Percentiles rank a stretch among this genome's conserved stretches.
Conservation (phyloP, 2,329 filamentous ascomycete species). For the Claviceps purpurea region DNA sequence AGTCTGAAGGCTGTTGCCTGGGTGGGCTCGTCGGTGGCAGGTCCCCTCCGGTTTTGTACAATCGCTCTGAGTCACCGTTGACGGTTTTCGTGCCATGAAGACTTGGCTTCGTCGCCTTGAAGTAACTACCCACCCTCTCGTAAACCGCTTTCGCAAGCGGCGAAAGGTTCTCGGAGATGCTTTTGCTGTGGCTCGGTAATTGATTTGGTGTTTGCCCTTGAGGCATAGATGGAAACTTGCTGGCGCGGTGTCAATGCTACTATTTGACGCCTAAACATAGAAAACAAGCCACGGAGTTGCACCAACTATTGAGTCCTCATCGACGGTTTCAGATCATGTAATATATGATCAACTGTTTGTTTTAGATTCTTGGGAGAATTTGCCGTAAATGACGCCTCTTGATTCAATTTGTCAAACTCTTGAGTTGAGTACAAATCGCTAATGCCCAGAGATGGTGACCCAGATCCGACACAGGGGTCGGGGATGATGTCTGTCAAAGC, state of each 20-base stretch:
- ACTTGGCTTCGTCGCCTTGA: conserved; percentile 24
- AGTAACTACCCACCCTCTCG: conserved; percentile 26
- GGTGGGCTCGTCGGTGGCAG: background rate
- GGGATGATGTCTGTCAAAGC: conserved; percentile 45
- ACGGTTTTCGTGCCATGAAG: conserved; percentile 17
- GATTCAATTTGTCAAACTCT: conserved; percentile 56
- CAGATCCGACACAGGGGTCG: conserved; percentile 46
- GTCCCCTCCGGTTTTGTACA: conserved; percentile 10
- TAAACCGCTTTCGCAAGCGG: conserved; percentile 32
- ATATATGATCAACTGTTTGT: conserved; percentile 59
- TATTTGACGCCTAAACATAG: background rate
- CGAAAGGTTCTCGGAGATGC: conserved; percentile 29
- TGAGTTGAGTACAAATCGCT: conserved; percentile 36
- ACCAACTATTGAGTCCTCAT: conserved; percentile 56
- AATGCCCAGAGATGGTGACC: conserved; percentile 37
- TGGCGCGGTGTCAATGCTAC: conserved; percentile 13
- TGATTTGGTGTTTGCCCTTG: conserved; percentile 8
- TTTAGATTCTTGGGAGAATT: conserved; percentile 53
- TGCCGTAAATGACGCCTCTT: conserved; percentile 46
- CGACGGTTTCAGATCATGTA: conserved; percentile 59
- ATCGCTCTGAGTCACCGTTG: conserved; percentile 21
- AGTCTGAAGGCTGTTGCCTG: background rate
- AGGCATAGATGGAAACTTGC: conserved; percentile 35
- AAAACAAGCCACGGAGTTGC: background rate
- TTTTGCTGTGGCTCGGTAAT: conserved; percentile 12